A percentile compares a stretch with the other conserved stretches of the same genome.
phyloP scores from a whole-genome alignment of 345 rosid species.

The Salix caprea region DNA sequence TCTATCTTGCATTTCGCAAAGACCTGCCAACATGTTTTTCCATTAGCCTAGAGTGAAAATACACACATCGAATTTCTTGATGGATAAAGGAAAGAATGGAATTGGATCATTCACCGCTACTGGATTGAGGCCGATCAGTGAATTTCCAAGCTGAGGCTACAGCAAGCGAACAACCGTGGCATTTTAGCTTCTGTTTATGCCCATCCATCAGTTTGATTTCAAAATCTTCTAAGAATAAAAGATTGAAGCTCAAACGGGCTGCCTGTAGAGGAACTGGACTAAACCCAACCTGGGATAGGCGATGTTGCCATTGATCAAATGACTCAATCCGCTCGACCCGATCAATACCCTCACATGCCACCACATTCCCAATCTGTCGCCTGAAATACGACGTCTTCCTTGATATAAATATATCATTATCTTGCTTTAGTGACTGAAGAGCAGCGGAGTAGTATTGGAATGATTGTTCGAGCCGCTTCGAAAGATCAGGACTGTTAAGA shows the following conservation, averaged over 20 bases:
- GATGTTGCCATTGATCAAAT: slow-evolving; percentile 51
- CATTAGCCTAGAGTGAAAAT: too few relatives aligned
- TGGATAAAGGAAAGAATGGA: too few relatives aligned
- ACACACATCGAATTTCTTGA: too few relatives aligned
- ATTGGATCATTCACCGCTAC: too few relatives aligned
- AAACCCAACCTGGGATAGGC: slow-evolving; percentile 54
- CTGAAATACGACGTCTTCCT: neutral
- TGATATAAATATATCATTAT: slow-evolving; percentile 51
- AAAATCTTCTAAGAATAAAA: too few relatives aligned
- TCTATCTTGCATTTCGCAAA: too few relatives aligned
- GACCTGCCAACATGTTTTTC: too few relatives aligned
- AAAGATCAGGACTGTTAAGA: neutral
- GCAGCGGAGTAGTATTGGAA: neutral
- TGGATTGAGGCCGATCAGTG: too few relatives aligned
- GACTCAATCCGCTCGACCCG: slow-evolving; percentile 54
- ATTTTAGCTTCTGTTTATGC: too few relatives aligned
- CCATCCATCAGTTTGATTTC: too few relatives aligned
- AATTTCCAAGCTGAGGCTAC: too few relatives aligned
- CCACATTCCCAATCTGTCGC: neutral
- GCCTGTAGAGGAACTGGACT: slow-evolving; percentile 13
- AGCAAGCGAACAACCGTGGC: too few relatives aligned
- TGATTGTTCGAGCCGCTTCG: neutral
- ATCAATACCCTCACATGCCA: slow-evolving; percentile 23
- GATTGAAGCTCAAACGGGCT: neutral
- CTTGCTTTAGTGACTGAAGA: neutral